Evolutionary conservation across 2,329 filamentous ascomycete genomes (phyloP).

Genomic region (Coniochaeta sp.): DNA sequence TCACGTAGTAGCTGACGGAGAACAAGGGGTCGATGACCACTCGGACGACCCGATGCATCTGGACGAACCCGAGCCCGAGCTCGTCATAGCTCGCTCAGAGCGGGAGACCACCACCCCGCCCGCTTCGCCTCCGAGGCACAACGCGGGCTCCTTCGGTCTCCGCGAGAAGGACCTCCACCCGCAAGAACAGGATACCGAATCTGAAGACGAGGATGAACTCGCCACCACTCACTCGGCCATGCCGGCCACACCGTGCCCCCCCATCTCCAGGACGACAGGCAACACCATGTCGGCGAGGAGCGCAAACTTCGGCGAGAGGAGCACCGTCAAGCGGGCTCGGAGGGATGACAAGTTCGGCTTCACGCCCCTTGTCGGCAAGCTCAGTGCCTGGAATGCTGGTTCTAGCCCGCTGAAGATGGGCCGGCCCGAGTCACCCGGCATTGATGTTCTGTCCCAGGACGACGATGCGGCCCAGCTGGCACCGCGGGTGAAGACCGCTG

Average conservation of each 20-base stretch:
- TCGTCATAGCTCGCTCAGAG: background rate
- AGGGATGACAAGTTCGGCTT: slow-evolving; percentile 37
- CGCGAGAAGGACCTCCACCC: slow-evolving; percentile 39
- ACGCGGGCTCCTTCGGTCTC: slow-evolving; percentile 30
- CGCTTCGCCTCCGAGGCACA: slow-evolving; percentile 17
- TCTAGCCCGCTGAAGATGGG: slow-evolving; percentile 40
- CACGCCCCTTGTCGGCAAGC: slow-evolving; percentile 45
- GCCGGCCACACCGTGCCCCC: slow-evolving; percentile 35
- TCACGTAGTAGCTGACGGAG: background rate
- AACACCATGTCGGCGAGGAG: slow-evolving; percentile 17
- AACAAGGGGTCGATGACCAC: slow-evolving; percentile 11
- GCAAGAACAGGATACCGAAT: slow-evolving; percentile 26
- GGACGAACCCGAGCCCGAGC: slow-evolving; percentile 16
- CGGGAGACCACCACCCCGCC: slow-evolving; percentile 17
- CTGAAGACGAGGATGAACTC: slow-evolving; percentile 48
- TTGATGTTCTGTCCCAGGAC: slow-evolving; percentile 12
- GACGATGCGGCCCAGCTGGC: slow-evolving; percentile 8
- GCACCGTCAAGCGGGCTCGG: slow-evolving; percentile 19
- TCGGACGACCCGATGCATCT: slow-evolving; percentile 15
- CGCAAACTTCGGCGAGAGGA: slow-evolving; percentile 18
- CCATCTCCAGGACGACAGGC: slow-evolving; percentile 13
- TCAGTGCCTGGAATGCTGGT: slow-evolving; percentile 44
- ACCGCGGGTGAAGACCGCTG: slow-evolving; percentile 4
- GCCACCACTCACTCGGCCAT: slow-evolving; percentile 19
- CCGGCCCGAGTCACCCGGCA: slow-evolving; percentile 14